A percentile compares a stretch with the other conserved stretches of the same genome.
These are phyloP conservation scores for Zymoseptoria tritici DNA, from an alignment of 2,329 filamentous ascomycete genomes.

Conservation along the genomic window DNA sequence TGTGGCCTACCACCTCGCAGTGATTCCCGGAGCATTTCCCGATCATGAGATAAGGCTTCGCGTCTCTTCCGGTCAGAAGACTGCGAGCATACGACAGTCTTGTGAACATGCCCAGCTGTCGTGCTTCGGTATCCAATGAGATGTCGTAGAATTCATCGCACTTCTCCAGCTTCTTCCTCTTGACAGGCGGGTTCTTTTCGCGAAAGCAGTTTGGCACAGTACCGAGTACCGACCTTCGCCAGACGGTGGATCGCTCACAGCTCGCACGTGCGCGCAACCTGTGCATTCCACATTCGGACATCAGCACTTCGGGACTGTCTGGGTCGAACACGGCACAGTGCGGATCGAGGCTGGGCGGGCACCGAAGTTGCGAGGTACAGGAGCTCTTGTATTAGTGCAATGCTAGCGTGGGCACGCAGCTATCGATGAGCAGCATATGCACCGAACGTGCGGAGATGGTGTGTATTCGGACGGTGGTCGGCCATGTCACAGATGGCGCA, in stretches of 20 bases:
- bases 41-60: not conserved
- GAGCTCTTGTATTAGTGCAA: not conserved
- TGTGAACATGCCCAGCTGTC: not conserved
- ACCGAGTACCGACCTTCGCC: not conserved
- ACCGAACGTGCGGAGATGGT: not conserved
- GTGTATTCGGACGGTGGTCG: not conserved
- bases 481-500: not conserved
- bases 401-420: not conserved
- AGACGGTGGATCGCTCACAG: not conserved
- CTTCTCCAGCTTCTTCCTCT: not conserved
- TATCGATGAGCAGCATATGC: not conserved
- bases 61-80: not conserved
- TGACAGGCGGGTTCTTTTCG: not conserved
- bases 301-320: not conserved
- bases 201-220: not conserved
- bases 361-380: not conserved
- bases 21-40: not conserved
- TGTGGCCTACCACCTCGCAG: not conserved
- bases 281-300: not conserved
- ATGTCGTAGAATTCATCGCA: not conserved
- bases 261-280: not conserved
- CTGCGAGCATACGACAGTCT: not conserved
- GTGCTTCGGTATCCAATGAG: not conserved
- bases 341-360: not conserved
- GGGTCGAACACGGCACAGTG: not conserved